Evolutionary conservation across 2,329 filamentous ascomycete genomes (phyloP), one percentile per base, ranked within the genome.

Genomic region (Sphaerulina musiva): DNA sequence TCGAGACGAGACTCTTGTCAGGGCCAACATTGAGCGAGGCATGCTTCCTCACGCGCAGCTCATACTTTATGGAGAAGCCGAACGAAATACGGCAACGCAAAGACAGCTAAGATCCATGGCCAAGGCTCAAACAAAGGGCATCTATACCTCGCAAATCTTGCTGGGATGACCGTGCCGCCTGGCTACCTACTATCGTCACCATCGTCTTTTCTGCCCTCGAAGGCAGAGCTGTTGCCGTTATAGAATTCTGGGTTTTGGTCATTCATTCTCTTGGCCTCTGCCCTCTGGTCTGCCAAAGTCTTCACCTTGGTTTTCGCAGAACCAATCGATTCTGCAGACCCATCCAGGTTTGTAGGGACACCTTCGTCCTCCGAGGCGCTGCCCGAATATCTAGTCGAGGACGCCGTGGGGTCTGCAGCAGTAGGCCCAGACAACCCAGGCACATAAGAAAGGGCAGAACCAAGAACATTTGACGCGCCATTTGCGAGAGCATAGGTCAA

Each of bases 181-280:
- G 26, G 26, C 26, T n/a, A 14, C 10, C 26, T 40, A 52, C 46
- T 55, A 12, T 54, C 63, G 41, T 75, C 76, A 26, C 82, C 78
- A 47, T 84, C 78, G 59, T 84, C 80, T 36, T 79, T 80, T 48
- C 71, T 68, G 29, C 70, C 53, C 51, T 63, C 59, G 61, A 75
- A 72, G 73, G 81, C 71, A 76, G 91, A 87, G 68, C 88, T 88
- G 66, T 95, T 96, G 1, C 91, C 91, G 66, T 96, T 96, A 68
- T 96, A 95, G 45, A 95, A 80, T 66, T 95, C 85, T 43, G 76
- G 75, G 39, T 77, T 74, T 57, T 80, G 75, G 17, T 78, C 73
- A 60, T 53, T 55, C 42, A 46, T 29, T 53, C 62, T 66, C 45
- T 60, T 62, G 6, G 46, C 59, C 50, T 66, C 68, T 12, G 62